Base-by-base conservation (phyloP, 108 stramenopile species). In the Discostella stelligeroides region DNA sequence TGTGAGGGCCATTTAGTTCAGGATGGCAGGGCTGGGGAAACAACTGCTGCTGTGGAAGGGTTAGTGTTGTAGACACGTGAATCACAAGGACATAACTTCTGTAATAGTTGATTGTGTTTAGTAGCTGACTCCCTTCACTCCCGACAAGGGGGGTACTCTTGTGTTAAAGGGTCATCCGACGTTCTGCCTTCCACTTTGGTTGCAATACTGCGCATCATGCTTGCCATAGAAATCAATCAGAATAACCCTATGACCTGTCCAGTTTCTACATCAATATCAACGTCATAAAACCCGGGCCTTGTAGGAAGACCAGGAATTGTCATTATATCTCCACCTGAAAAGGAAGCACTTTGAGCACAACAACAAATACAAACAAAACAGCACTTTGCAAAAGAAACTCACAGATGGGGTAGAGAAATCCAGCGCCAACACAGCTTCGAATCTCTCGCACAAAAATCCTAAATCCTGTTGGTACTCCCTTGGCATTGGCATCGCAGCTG, bases 261-360 rank as follows among this genome's bases (percentile, higher is more conserved):
- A 24, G 95, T 97, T 56, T 96, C 88, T 0, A 85, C 68, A 42
- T 97, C 92, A 53, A 99, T 86, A 66, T 99, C 99, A 0, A 99
- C 97, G 86, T 99, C 97, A 68, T 92, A 95, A 78, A 98, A 99
- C 28, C 98, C 99, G n/a, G 99, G 99, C 38, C 98, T 73, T 7
- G 99, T 99, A 3, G 98, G 95, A 0, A 99, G 84, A 8, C 99
- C 99, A 8, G 99, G 99, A 60, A 99, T 96, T 9, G 99, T 99
- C 96, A 98, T 98, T 57, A 99, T 99, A 54, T 98, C 97, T 15
- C 98, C 98, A 49, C 63, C 63, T 63, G 40, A 63, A 45, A 58
- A 21, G 27, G 23, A 34, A 7, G 24, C 38, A 57, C 27, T 13
- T 24, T 41, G 58, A 38, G 58, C 58, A 58, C 9, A 17, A n/a